Conservation (phyloP, 805 yeast species). For the Isabelozyma pseudorhagii region DNA sequence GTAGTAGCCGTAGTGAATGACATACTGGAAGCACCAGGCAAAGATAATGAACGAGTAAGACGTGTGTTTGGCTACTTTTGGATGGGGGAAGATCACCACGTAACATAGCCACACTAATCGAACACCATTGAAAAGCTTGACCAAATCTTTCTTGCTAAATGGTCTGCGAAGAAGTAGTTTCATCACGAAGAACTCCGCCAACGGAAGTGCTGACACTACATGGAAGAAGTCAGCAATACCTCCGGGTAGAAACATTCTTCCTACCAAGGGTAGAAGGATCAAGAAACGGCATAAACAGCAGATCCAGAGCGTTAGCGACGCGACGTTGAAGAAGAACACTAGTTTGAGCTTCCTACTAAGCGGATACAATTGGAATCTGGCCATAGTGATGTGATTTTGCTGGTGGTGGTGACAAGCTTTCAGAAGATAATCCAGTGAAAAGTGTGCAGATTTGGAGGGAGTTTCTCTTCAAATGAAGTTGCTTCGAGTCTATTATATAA, state of each 20-base stretch:
- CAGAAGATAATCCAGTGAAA: too few species aligned
- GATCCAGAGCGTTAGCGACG: conserved; percentile 44
- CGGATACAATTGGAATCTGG: conserved; percentile 26
- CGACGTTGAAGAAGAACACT: conserved; percentile 31
- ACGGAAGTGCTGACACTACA: conserved; percentile 33
- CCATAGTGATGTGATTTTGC: neutral
- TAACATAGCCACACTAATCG: conserved; percentile 39
- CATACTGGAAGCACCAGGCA: conserved; percentile 32
- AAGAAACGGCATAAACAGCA: conserved; percentile 48
- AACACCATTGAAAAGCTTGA: conserved; percentile 25
- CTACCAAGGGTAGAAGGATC: conserved; percentile 61
- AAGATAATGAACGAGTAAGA: conserved; percentile 35
- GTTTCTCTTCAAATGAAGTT: too few species aligned
- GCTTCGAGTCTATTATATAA: too few species aligned
- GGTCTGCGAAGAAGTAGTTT: conserved; percentile 10
- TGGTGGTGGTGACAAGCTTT: neutral
- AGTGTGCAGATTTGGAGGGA: too few species aligned
- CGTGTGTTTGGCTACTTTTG: conserved; percentile 40
- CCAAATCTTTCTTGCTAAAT: conserved; percentile 14
- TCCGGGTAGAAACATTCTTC: conserved; percentile 61
- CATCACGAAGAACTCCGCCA: conserved; percentile 18
- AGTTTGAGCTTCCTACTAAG: conserved; percentile 27
- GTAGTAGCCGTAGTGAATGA: conserved; percentile 32
- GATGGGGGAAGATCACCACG: conserved; percentile 40
- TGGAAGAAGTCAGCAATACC: conserved; percentile 69